Evolutionary conservation across 352 stramenopile genomes (phyloP).

Genomic region (Phytophthora fragariaefolia): DNA sequence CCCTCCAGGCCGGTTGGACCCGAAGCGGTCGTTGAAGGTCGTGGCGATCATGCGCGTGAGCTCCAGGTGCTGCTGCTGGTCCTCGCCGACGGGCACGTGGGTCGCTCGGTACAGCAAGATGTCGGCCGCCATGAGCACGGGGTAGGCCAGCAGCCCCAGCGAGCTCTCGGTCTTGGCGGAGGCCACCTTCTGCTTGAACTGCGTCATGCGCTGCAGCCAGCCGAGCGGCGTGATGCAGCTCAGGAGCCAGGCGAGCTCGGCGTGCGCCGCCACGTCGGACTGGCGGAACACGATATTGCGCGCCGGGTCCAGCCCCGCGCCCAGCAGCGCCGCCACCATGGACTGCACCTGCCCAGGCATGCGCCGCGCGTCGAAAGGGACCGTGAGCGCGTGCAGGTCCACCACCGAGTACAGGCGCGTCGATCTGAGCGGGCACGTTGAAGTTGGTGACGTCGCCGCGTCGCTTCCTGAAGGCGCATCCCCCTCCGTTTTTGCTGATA

Average conservation of each 20-base stretch:
- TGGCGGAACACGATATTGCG: conserved; percentile 84
- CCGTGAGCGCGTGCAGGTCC: conserved; percentile 98
- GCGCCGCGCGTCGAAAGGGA: conserved; percentile 92
- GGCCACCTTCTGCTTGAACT: conserved; percentile 99
- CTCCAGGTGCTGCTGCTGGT: conserved; percentile 99
- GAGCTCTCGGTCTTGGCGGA: conserved; percentile 76
- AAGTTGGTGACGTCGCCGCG: conserved; percentile 25
- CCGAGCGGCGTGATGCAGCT: conserved; percentile 97
- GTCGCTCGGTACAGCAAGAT: conserved; percentile 98
- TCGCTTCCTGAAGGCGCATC: conserved; percentile 28
- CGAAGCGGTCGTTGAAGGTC: conserved; percentile 97
- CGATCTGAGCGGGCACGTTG: conserved; percentile 11
- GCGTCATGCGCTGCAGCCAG: conserved; percentile 99
- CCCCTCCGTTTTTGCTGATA: neutral
- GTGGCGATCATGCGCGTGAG: conserved; percentile 97
- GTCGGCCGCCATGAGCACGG: conserved; percentile 98
- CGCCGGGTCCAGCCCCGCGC: conserved; percentile 88
- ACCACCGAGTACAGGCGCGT: conserved; percentile 88
- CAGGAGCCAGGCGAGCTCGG: conserved; percentile 98
- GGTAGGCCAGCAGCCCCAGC: conserved; percentile 97
- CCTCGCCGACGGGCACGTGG: conserved; percentile 98
- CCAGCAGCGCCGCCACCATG: conserved; percentile 95
- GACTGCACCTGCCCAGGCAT: conserved; percentile 91
- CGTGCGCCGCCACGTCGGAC: conserved; percentile 86
- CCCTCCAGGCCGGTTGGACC: conserved; percentile 20